Evolutionary conservation across 139 green algal genomes (phyloP).

Genomic region (Chlamydomonas sphaeroides): DNA sequence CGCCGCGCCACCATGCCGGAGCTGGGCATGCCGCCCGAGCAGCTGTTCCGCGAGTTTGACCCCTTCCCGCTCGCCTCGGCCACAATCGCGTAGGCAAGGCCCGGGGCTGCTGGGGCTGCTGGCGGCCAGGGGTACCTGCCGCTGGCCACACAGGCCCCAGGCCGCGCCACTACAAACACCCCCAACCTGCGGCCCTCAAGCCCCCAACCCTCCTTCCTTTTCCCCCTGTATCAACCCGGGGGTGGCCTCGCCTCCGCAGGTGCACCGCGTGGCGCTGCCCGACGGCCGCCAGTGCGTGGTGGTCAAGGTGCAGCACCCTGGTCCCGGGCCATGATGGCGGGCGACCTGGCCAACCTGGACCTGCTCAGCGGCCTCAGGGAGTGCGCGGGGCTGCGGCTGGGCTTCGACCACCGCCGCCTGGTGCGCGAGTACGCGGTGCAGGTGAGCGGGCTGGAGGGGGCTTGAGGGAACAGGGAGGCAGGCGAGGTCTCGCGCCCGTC

Average conservation of each 20-base stretch:
- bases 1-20: slow-evolving; percentile 33
- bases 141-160: no score
- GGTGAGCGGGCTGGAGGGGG: slow-evolving; percentile 20
- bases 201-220: no score
- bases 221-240: no score
- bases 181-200: no score
- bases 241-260: no score
- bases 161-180: no score
- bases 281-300: slow-evolving; percentile 46
- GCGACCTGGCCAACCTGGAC: slow-evolving; percentile 62
- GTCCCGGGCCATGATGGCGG: slow-evolving; percentile 45
- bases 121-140: no score
- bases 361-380: slow-evolving; percentile 29
- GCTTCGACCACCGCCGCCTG: slow-evolving; percentile 60
- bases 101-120: no score
- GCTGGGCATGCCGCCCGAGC: slow-evolving; percentile 10
- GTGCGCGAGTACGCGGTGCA: slow-evolving; percentile 60
- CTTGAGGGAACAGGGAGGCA: no score
- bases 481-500: no score
- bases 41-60: slow-evolving; percentile 40
- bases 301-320: slow-evolving; percentile 61
- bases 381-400: slow-evolving; percentile 46
- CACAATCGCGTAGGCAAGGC: slow-evolving; percentile 56
- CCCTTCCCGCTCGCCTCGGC: slow-evolving; percentile 51
- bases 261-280: slow-evolving; percentile 39